phyloP scores from a whole-genome alignment of 1,139 yeast species.

The Blastobotrys indianensis region DNA sequence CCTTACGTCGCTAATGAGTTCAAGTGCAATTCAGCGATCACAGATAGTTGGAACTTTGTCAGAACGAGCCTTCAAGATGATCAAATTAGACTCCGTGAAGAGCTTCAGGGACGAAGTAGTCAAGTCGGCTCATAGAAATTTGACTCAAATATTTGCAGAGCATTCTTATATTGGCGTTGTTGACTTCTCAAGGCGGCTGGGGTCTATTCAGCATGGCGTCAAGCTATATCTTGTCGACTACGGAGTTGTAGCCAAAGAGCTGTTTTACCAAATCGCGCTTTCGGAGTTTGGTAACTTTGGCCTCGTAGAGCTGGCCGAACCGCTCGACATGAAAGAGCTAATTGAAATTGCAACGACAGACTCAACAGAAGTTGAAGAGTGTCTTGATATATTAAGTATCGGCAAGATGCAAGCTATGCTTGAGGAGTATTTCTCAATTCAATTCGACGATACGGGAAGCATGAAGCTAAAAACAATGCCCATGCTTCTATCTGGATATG shows the following conservation, averaged over 20 bases:
- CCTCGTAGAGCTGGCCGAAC: constrained; percentile 36
- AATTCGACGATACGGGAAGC: constrained; percentile 22
- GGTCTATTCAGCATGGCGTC: constrained; percentile 79
- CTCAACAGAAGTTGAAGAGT: constrained; percentile 7
- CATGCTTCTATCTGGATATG: constrained; percentile 54
- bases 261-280: constrained; percentile 76
- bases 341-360: constrained; percentile 8
- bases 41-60: not conserved
- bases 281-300: constrained; percentile 84
- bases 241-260: constrained; percentile 54
- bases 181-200: constrained; percentile 61
- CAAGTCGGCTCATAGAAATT: constrained; percentile 40
- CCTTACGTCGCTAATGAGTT: constrained; percentile 5
- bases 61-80: constrained; percentile 12
- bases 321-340: constrained; percentile 16
- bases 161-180: constrained; percentile 79
- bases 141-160: constrained; percentile 65
- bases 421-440: constrained; percentile 65
- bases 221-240: constrained; percentile 75
- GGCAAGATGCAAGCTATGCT: constrained; percentile 57
- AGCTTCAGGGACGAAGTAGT: constrained; percentile 50
- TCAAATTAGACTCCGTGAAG: constrained; percentile 36
- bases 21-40: not conserved
- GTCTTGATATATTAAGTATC: constrained; percentile 12
- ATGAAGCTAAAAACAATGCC: constrained; percentile 47